Percentiles rank a stretch among this genome's conserved stretches.
Conservation (phyloP, 257 asterid species). For the Coffea eugenioides region DNA sequence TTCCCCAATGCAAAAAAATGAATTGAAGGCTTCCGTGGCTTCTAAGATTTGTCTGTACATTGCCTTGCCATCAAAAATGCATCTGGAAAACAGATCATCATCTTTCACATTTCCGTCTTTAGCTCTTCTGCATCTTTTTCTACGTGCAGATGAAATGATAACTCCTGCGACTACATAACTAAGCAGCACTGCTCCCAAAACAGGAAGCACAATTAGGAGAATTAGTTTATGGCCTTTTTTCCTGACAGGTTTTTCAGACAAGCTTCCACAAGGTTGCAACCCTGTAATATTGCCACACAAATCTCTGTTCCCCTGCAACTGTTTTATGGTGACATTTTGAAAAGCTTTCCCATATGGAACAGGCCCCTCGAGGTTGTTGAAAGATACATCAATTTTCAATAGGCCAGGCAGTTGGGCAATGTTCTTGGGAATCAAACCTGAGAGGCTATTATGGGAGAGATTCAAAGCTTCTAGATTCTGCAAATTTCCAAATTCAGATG, state of each 20-base stretch:
- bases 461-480: conserved; percentile 14
- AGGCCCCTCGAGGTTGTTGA: conserved; percentile 37
- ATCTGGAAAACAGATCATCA: too few species aligned
- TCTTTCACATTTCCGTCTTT: background rate
- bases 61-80: too few species aligned
- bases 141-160: background rate
- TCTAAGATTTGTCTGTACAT: too few species aligned
- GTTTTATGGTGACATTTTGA: conserved; percentile 15
- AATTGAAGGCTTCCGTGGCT: too few species aligned
- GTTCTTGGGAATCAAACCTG: conserved; percentile 26
- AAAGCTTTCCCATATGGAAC: conserved; percentile 28
- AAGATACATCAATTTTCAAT: conserved; percentile 25
- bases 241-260: background rate
- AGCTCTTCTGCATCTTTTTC: background rate
- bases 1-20: too few species aligned
- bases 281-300: conserved; percentile 10
- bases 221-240: background rate
- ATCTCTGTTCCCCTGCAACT: conserved; percentile 27
- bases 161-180: background rate
- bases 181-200: conserved; percentile 14
- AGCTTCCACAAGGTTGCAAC: conserved; percentile 25
- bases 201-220: conserved; percentile 6
- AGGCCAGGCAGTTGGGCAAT: conserved; percentile 8
- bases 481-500: conserved; percentile 6
- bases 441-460: conserved; percentile 38